These are phyloP conservation scores for Tritrichomonas musculus DNA, from an alignment of 208 protist genomes.

Conservation along the genomic window DNA sequence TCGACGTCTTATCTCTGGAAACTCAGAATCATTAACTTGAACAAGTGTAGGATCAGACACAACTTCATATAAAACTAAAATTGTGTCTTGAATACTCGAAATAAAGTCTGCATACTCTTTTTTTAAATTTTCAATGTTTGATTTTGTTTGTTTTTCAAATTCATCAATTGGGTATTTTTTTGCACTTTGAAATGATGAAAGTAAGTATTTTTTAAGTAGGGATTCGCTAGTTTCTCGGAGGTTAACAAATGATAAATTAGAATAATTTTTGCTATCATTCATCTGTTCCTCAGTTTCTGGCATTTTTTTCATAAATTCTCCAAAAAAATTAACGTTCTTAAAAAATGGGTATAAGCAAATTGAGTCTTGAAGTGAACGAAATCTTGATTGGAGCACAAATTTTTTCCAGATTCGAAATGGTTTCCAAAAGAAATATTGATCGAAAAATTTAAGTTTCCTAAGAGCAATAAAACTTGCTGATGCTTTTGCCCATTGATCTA, in stretches of 20 bases:
- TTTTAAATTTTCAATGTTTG: neutral
- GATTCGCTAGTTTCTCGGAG: neutral
- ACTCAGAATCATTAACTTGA: slow-evolving; percentile 22
- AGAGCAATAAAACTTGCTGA: neutral
- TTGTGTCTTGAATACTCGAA: neutral
- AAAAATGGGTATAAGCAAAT: neutral
- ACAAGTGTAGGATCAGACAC: neutral
- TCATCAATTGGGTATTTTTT: neutral
- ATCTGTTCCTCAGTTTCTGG: neutral
- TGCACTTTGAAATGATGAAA: neutral
- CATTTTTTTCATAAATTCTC: neutral
- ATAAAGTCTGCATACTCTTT: neutral
- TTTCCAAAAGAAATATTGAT: slow-evolving; percentile 10
- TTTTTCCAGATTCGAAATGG: neutral
- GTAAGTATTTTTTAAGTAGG: slow-evolving; percentile 12
- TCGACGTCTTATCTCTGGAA: neutral
- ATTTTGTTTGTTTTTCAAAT: neutral
- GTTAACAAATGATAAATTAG: neutral
- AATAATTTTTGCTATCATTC: neutral
- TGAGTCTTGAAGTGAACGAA: neutral
- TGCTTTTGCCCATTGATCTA: slow-evolving; percentile 21
- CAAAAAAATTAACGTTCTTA: neutral
- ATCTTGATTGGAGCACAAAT: neutral
- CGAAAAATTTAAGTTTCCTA: neutral
- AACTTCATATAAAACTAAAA: neutral